phyloP scores from a whole-genome alignment of 2,329 filamentous ascomycete species.

The Arthrobotrys pseudoclavata region DNA sequence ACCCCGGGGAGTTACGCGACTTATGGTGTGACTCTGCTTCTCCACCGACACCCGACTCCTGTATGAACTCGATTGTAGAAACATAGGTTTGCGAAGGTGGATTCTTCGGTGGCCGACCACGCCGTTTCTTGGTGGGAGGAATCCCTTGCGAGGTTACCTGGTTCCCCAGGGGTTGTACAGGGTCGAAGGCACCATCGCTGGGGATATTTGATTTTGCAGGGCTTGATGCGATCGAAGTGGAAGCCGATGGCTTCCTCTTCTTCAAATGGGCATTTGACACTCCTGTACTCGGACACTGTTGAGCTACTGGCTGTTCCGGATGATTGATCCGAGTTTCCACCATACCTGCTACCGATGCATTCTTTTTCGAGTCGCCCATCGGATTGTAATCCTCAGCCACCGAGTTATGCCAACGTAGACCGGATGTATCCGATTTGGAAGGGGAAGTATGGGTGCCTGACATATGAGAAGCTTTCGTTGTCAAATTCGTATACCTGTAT shows the following conservation, averaged over 20 bases:
- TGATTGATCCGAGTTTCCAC: conserved; percentile 34
- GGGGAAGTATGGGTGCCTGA: conserved; percentile 31
- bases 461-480: conserved; percentile 36
- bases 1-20: conserved; percentile 22
- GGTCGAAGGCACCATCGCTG: conserved; percentile 16
- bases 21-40: conserved; percentile 13
- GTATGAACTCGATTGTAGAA: conserved; percentile 49
- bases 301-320: conserved; percentile 24
- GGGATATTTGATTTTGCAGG: conserved; percentile 35
- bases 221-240: conserved; percentile 52
- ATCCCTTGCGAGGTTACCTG: conserved; percentile 5
- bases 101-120: conserved; percentile 55
- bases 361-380: conserved; percentile 31
- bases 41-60: conserved; percentile 31
- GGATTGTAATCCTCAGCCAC: conserved; percentile 53
- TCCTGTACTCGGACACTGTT: conserved; percentile 13
- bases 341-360: conserved; percentile 40
- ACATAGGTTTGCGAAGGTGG: conserved; percentile 28
- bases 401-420: conserved; percentile 57
- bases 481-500: conserved; percentile 34
- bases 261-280: conserved; percentile 32
- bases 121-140: conserved; percentile 43
- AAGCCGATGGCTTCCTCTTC: conserved; percentile 50
- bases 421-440: conserved; percentile 40
- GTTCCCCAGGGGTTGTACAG: background rate